These are phyloP conservation scores for Jatropha multifida DNA, from an alignment of 441 rosid genomes.

Conservation along the genomic window DNA sequence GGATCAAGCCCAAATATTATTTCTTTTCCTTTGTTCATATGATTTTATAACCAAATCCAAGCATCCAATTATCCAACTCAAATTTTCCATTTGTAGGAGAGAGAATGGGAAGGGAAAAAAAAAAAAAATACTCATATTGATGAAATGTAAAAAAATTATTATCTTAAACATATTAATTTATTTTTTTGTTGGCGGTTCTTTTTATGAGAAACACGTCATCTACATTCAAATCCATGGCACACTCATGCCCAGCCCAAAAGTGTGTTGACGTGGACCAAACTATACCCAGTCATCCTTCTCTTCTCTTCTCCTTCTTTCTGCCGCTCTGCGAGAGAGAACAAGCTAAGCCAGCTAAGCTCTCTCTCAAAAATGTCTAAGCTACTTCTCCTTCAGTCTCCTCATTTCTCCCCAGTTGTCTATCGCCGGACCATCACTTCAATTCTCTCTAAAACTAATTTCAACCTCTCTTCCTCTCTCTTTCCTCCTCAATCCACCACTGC, in stretches of 20 bases:
- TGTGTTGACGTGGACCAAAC: conserved; percentile 50
- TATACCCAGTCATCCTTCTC: conserved; percentile 28
- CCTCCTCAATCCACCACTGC: conserved; percentile 9
- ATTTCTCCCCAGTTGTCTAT: conserved; percentile 40
- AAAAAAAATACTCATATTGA: too few species aligned
- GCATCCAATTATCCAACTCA: too few species aligned
- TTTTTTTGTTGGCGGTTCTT: too few species aligned
- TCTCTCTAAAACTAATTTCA: conserved; percentile 19
- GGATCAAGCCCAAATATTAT: too few species aligned
- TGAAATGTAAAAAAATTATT: too few species aligned
- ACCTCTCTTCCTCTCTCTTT: background rate
- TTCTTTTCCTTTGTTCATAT: too few species aligned
- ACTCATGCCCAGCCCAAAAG: background rate
- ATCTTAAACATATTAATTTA: too few species aligned
- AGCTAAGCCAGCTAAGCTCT: background rate
- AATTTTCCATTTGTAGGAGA: too few species aligned
- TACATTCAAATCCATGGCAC: background rate
- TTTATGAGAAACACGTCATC: background rate
- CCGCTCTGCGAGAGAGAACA: background rate
- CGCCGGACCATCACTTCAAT: conserved; percentile 31
- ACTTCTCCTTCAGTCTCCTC: conserved; percentile 46
- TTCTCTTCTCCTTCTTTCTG: background rate
- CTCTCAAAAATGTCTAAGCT: conserved; percentile 53
- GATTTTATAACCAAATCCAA: too few species aligned
- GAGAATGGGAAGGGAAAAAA: too few species aligned